Evolutionary conservation across 345 rosid genomes (phyloP).

Genomic region (Brassica napus): DNA sequence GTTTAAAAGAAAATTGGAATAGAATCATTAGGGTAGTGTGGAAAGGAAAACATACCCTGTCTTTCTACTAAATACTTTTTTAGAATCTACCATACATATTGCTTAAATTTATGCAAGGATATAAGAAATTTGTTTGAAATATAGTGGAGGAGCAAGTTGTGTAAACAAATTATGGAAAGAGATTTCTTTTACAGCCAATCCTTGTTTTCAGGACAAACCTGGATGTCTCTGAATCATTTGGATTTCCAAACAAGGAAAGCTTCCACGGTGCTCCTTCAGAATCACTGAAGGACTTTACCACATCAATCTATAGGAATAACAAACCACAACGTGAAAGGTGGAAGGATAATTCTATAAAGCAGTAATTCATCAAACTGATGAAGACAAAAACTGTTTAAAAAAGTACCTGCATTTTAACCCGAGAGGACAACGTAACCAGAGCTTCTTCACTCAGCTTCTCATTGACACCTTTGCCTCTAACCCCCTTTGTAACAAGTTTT

Average conservation of each 20-base stretch:
- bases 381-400: neutral
- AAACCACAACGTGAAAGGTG: constrained; percentile 18
- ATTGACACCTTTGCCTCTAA: constrained; percentile 70
- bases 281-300: constrained; percentile 80
- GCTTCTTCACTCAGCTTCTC: constrained; percentile 90
- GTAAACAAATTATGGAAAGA: neutral
- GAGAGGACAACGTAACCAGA: constrained; percentile 79
- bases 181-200: neutral
- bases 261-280: constrained; percentile 87
- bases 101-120: constrained; percentile 9
- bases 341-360: constrained; percentile 4
- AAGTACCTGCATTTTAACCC: constrained; percentile 81
- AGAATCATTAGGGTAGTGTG: neutral
- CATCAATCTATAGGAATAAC: constrained; percentile 60
- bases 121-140: neutral
- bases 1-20: constrained; percentile 1
- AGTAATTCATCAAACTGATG: constrained; percentile 11
- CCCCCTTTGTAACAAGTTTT: constrained; percentile 66
- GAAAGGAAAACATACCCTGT: neutral
- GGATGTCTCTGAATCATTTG: constrained; percentile 90
- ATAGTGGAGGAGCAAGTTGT: neutral
- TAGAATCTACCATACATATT: constrained; percentile 8
- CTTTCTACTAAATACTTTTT: neutral
- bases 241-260: constrained; percentile 94
- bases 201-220: constrained; percentile 53